phyloP scores from a whole-genome alignment of 495 filamentous ascomycete species.

The Penicillium pancosmium region DNA sequence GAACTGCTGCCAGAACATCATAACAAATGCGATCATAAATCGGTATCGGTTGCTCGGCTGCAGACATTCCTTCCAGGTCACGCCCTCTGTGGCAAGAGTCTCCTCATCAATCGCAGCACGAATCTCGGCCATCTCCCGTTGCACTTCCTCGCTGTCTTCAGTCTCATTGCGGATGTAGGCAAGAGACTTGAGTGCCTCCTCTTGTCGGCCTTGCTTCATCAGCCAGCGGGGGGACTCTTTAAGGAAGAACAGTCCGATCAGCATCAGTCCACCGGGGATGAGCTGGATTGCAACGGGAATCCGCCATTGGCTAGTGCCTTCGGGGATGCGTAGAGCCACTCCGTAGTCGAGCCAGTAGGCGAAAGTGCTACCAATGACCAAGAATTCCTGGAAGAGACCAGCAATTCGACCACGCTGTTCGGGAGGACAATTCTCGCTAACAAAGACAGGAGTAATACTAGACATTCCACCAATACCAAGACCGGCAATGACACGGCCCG shows the following conservation, averaged over 20 bases:
- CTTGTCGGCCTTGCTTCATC: conserved; percentile 44
- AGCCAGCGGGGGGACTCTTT: conserved; percentile 62
- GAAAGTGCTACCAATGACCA: conserved; percentile 35
- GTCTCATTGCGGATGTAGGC: conserved; percentile 48
- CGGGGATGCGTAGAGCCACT: conserved; percentile 44
- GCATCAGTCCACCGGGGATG: conserved; percentile 52
- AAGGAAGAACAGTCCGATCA: conserved; percentile 52
- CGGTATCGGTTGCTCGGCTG: conserved; percentile 44
- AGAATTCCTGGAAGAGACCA: conserved; percentile 34
- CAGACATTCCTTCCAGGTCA: conserved; percentile 45
- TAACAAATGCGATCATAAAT: conserved; percentile 44
- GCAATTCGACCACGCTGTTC: conserved; percentile 49
- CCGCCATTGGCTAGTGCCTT: conserved; percentile 52
- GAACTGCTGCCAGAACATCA: conserved; percentile 59
- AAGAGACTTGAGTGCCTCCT: conserved; percentile 48
- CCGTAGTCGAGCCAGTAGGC: conserved; percentile 57
- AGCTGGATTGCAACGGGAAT: conserved; percentile 58
- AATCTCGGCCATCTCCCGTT: conserved; percentile 69
- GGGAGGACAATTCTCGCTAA: conserved; percentile 50
- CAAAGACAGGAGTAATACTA: conserved; percentile 52
- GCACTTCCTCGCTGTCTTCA: conserved; percentile 37
- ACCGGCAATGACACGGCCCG: conserved; percentile 45
- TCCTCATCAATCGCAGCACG: conserved; percentile 44
- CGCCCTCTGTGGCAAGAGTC: conserved; percentile 36
- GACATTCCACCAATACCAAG: conserved; percentile 49